Evolutionary conservation across 345 rosid species (phyloP).

Genomic region (Eucalyptus globulus): DNA sequence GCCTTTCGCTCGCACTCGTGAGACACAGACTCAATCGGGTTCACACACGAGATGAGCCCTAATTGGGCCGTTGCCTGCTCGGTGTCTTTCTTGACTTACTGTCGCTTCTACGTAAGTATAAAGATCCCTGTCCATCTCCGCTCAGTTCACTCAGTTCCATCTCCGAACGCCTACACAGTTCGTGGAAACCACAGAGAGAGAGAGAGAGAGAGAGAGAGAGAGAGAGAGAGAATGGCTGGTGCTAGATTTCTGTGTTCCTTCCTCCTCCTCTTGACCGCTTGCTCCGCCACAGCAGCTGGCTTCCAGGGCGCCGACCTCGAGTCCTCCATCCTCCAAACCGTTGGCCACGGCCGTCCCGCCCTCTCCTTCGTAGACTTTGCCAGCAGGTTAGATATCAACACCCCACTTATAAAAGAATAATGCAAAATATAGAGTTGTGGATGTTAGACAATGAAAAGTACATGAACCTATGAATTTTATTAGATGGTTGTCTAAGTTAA

Average conservation of each 20-base stretch:
- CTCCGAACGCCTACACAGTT: not conserved
- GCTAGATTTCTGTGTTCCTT: not conserved
- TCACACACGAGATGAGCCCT: not conserved
- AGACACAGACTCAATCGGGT: not conserved
- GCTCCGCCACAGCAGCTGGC: slow-evolving; percentile 17
- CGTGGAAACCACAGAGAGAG: not conserved
- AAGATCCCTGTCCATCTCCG: not conserved
- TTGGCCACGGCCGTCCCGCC: slow-evolving; percentile 46
- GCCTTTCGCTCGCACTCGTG: not conserved
- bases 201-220: not conserved
- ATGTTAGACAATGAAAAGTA: not conserved
- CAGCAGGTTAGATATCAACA: slow-evolving; percentile 19
- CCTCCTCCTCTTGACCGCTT: slow-evolving; percentile 16
- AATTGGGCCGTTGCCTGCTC: not conserved
- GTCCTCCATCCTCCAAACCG: slow-evolving; percentile 29
- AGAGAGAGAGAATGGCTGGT: not conserved
- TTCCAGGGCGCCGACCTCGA: slow-evolving; percentile 50
- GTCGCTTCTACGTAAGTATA: not conserved
- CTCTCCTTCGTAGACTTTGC: slow-evolving; percentile 69
- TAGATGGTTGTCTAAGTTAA: not conserved
- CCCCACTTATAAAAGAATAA: not conserved
- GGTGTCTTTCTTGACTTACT: not conserved
- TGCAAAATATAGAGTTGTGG: not conserved
- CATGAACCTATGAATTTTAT: not conserved
- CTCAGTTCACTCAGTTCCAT: not conserved